phyloP scores from a whole-genome alignment of 441 rosid species.

The Pelargonium citronellum region DNA sequence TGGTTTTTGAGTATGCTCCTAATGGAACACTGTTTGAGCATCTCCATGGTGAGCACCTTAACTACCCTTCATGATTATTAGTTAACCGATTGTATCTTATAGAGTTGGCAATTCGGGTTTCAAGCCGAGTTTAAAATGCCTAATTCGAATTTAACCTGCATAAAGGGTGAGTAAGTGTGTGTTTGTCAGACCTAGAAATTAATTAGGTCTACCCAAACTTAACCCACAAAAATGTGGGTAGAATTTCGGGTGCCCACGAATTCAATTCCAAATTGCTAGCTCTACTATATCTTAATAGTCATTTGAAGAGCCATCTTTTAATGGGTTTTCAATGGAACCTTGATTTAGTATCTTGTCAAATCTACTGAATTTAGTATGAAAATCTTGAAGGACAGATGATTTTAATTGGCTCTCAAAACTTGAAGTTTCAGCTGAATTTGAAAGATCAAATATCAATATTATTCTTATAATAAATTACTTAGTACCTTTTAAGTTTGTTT shows the following conservation, averaged over 20 bases:
- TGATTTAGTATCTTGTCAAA: background rate
- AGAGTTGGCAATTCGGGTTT: too few relatives aligned
- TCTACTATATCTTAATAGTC: too few relatives aligned
- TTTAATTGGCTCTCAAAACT: background rate
- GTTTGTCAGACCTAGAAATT: too few relatives aligned
- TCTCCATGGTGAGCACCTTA: conserved; percentile 62
- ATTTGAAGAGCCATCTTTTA: background rate
- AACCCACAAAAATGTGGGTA: too few relatives aligned
- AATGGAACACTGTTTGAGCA: conserved; percentile 94
- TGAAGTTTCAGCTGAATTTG: background rate
- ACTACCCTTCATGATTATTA: background rate
- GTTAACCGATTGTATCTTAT: background rate
- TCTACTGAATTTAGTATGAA: background rate
- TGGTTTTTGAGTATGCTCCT: conserved; percentile 93
- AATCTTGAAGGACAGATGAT: background rate
- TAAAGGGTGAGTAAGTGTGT: too few relatives aligned
- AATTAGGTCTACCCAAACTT: too few relatives aligned
- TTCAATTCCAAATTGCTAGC: too few relatives aligned
- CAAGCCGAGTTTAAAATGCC: too few relatives aligned
- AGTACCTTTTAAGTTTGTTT: too few relatives aligned
- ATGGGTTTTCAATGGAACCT: conserved; percentile 2
- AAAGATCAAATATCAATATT: background rate
- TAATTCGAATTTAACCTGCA: too few relatives aligned
- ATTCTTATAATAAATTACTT: too few relatives aligned
- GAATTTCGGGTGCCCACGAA: too few relatives aligned